Percentiles rank a stretch among this genome's conserved stretches.
Evolutionary conservation across 441 rosid species (phyloP).

Genomic region (Pelargonium cotyledonis): DNA sequence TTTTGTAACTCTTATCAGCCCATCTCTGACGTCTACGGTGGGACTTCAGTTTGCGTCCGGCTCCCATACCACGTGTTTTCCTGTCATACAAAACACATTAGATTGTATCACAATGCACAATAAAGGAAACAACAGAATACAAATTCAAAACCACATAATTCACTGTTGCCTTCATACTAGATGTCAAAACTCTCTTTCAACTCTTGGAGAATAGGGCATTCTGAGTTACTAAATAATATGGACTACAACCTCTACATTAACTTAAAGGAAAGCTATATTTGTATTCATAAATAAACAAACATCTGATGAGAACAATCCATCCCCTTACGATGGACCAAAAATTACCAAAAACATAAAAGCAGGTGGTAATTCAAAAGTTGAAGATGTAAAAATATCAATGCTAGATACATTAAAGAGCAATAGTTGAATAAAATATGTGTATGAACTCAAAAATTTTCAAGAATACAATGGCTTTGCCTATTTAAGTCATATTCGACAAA

Average conservation of each 20-base stretch:
- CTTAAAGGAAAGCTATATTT: neutral
- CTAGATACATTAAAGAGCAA: no score
- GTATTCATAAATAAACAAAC: neutral
- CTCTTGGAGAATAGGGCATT: neutral
- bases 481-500: no score
- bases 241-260: neutral
- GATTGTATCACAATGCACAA: neutral
- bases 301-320: neutral
- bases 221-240: neutral
- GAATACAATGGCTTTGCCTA: no score
- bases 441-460: no score
- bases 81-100: neutral
- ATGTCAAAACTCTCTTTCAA: no score
- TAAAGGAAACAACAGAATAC: no score
- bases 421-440: no score
- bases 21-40: conserved; percentile 6
- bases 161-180: neutral
- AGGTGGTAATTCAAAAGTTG: no score
- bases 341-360: no score
- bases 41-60: conserved; percentile 5
- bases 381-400: no score
- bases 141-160: neutral
- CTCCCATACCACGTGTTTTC: conserved; percentile 9
- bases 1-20: conserved; percentile 5
- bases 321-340: no score